Conservation (phyloP, 148 eudicot genomes). For the Silene uniflora region DNA sequence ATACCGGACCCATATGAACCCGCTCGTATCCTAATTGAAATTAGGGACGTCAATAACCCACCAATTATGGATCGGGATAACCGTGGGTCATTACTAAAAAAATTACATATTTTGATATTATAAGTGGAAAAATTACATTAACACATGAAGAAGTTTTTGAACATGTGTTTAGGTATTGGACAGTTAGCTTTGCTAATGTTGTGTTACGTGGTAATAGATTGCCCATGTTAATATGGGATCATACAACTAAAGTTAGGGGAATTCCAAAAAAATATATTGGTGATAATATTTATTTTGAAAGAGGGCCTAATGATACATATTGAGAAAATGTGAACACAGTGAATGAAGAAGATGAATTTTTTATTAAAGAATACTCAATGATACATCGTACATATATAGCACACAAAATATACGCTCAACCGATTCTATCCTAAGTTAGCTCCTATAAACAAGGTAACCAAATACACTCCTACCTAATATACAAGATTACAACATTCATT, state of each 20-base stretch:
- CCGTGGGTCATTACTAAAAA: neutral
- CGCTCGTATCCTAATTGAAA: neutral
- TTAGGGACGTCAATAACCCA: neutral
- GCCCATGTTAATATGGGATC: neutral
- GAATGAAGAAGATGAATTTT: no score
- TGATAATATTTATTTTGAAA: no score
- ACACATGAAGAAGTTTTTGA: slow-evolving; percentile 1
- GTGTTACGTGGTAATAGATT: neutral
- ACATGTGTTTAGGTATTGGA: neutral
- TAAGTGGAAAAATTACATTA: neutral
- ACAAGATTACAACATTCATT: no score
- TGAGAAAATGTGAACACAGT: no score
- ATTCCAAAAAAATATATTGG: neutral
- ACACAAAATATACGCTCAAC: no score
- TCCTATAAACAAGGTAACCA: no score
- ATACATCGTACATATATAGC: no score
- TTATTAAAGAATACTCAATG: no score
- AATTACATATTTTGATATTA: neutral
- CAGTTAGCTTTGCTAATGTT: neutral
- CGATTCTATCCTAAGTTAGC: no score
- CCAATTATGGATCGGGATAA: neutral
- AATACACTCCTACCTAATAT: no score
- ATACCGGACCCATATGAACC: neutral
- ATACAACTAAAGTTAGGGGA: neutral
- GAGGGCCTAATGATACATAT: no score